Percentiles rank a stretch among this genome's conserved stretches.
phyloP scores from a whole-genome alignment of 2,329 filamentous ascomycete genomes.

The Rhexocercosporidium sp. region DNA sequence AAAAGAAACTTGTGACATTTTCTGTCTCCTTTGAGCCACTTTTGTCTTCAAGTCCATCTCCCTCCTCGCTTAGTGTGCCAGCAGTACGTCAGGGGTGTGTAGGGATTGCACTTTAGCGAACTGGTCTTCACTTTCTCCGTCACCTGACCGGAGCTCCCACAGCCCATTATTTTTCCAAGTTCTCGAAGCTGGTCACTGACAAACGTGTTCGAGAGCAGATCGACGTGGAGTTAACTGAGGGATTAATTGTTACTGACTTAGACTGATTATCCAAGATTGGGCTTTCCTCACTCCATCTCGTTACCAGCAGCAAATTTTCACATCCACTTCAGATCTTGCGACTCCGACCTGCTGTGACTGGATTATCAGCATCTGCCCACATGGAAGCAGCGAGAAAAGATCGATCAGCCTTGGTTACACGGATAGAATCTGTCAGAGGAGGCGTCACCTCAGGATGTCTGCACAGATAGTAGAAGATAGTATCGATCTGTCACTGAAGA shows the following conservation, averaged over 20 bases:
- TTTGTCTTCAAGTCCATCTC: neutral
- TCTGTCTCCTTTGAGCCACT: neutral
- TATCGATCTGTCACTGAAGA: neutral
- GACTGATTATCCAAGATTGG: neutral
- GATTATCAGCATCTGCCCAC: neutral
- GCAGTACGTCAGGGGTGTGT: slow-evolving; percentile 1
- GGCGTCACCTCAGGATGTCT: neutral
- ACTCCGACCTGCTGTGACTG: neutral
- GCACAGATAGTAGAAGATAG: neutral
- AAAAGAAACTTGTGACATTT: neutral
- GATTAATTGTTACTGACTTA: neutral
- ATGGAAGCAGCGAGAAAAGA: neutral
- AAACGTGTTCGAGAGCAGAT: too few species aligned
- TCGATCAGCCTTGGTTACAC: neutral
- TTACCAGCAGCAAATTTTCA: neutral
- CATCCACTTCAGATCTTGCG: neutral
- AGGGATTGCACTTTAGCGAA: neutral
- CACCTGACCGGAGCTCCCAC: neutral
- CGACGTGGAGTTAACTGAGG: neutral
- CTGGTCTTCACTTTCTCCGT: slow-evolving; percentile 2
- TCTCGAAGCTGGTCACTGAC: neutral
- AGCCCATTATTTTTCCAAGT: neutral
- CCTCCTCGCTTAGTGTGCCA: neutral
- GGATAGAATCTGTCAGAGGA: neutral
- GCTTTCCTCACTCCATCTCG: too few species aligned